Evolutionary conservation across 192 early-diverging fungal genomes (phyloP), one percentile per base, ranked within the genome.

Genomic region (Podila horticola): DNA sequence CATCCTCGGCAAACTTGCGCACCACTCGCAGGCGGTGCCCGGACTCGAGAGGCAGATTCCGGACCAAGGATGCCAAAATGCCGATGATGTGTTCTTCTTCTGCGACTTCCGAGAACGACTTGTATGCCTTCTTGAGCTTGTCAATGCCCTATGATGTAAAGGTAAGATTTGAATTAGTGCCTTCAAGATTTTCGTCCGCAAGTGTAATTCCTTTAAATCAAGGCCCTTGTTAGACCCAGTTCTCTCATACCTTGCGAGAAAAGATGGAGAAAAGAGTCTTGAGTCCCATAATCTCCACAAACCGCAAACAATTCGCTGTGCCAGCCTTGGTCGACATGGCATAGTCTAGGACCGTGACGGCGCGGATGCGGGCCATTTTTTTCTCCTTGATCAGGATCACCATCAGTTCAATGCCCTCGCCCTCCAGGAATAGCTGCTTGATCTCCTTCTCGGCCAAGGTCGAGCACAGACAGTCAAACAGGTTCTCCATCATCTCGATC

Each of bases 321-420:
- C 85, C 85, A 15, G 85, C 74, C 11, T 74, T 73, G 17, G 91
- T 88, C 11, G 90, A 85, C 75, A 93, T 88, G 48, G 90, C 91
- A 75, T 94, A 93, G 71, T 97, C 90, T 22, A 99, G 74, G 2
- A 97, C 92, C 64, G 97, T 98, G 50, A 98, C 83, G 12, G 97
- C 91, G 22, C 94, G 83, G 65, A 96, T 91, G 20, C 96, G 86
- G 3, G 92, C 84, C 82, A 96, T 88, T 71, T 90, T 92, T 64
- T 90, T 91, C 82, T 96, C 94, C 92, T 94, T 95, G 74, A 97
- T 86, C 88, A 97, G 89, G 34, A 98, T 84, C 22, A 96, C 82
- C 94, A 99, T 93, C 58, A 98, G 74, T 72, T 98, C 97, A 24
- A 97, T 84, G 15, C 98, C 98, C 74, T 99, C 97, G 0, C 82